Evolutionary conservation across 768 basidiomycete species (phyloP).

Genomic region (Amanita brunnescens): DNA sequence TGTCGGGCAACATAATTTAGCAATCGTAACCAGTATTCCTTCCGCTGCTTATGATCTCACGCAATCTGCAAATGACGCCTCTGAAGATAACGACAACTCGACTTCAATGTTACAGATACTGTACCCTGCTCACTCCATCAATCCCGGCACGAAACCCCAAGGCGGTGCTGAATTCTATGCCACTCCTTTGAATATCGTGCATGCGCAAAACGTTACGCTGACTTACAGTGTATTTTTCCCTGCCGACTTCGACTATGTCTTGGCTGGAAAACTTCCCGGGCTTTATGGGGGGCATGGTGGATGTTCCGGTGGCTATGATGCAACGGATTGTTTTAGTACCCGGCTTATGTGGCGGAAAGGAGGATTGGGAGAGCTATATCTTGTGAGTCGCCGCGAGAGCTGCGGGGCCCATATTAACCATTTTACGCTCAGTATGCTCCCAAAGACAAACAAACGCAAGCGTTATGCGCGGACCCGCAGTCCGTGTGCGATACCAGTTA

Average conservation of each 20-base stretch:
- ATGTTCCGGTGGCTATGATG: slow-evolving; percentile 72
- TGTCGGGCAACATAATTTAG: slow-evolving; percentile 45
- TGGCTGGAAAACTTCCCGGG: slow-evolving; percentile 81
- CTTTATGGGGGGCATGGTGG: slow-evolving; percentile 59
- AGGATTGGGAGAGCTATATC: slow-evolving; percentile 69
- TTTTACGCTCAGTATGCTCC: slow-evolving; percentile 53
- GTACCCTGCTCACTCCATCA: slow-evolving; percentile 63
- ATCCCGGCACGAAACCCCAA: slow-evolving; percentile 50
- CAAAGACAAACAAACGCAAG: slow-evolving; percentile 54
- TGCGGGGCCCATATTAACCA: not conserved
- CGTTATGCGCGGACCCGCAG: slow-evolving; percentile 46
- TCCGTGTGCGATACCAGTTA: slow-evolving; percentile 61
- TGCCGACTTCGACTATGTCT: slow-evolving; percentile 62
- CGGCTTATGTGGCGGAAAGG: slow-evolving; percentile 72
- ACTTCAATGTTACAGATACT: slow-evolving; percentile 48
- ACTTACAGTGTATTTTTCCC: slow-evolving; percentile 77
- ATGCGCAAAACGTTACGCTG: slow-evolving; percentile 46
- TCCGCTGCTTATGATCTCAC: slow-evolving; percentile 18
- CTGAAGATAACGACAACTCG: slow-evolving; percentile 15
- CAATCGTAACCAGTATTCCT: slow-evolving; percentile 43
- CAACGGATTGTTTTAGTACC: slow-evolving; percentile 72
- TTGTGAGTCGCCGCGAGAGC: slow-evolving; percentile 34
- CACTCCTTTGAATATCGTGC: slow-evolving; percentile 30
- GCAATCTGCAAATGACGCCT: not conserved
- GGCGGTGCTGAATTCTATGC: slow-evolving; percentile 72